Evolutionary conservation across 176 grass and related monocot genomes (phyloP), one percentile per base, ranked within the genome.

Genomic region (Zoysia japonica): DNA sequence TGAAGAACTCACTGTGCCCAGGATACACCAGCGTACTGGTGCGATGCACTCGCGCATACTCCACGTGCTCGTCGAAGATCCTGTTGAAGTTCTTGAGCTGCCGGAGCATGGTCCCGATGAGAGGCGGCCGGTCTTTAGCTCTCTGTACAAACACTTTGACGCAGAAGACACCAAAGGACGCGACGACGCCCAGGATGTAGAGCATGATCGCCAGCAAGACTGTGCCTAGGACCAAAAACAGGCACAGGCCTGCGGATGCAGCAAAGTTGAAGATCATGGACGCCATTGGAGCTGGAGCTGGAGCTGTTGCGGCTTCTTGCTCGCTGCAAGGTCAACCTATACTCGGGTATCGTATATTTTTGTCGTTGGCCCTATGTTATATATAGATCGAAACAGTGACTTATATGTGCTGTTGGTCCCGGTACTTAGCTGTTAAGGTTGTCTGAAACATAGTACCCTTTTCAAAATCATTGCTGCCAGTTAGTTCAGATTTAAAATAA

Each of bases 1-100:
- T 89, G 7, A 10, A 60, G 52, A 92, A 0, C 61, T 87, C 76
- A 17, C 77, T 81, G 71, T 84, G 77, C n/a, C 60, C 81, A 2
- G 67, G 71, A 45, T n/a, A 76, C 11, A 78, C 38, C 17, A 92
- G 60, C 80, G 87, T 75, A 47, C 78, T 42, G 61, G 90, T 89
- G 45, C 57, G 77, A 65, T 92, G 72, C 53, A 12, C 16, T 45
- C 36, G 67, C 0, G 87, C 83, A 41, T 66, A 72, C 10, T 1
- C 61, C 28, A 83, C 78, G 9, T 89, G 84, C 49, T 80, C 87
- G 3, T 92, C 84, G 13, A 86, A 89, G 41, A 89, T 14, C 51
- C 51, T 80, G 20, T 74, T 52, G 41, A 86, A 88, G 75, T 80
- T 76, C 28, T 68, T 86, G 6, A 88, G 83, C 65, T 80, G 74